Evolutionary conservation across 1,139 yeast genomes (phyloP), one percentile per base, ranked within the genome.

Genomic region (Debaryomycetaceae sp.): DNA sequence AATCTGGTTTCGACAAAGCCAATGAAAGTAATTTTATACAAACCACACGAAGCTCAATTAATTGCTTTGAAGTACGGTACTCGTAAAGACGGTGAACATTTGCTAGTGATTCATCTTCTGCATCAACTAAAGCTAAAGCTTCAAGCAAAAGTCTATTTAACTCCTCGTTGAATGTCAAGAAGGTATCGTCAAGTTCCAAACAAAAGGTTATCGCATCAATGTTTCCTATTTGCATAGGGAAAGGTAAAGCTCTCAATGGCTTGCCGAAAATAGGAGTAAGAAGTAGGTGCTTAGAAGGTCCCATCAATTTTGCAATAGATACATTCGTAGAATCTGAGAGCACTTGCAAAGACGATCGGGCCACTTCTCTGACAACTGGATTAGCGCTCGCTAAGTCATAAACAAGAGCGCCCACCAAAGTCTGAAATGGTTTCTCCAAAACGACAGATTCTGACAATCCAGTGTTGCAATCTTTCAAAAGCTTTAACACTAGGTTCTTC

Each of bases 201-300:
- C 98, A 92, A 59, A 83, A 94, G 0, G 95, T 83, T 11, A 94
- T 87, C 1, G 98, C 98, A 63, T 92, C 98, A 45, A 94, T 89
- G 59, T 92, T 91, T 28, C 98, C 98, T 42, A 94, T 92, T 65
- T 94, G 98, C 96, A 91, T 92, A 3, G 97, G 95, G 67, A 94
- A 92, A 0, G 99, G 98, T 46, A 94, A 72, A 0, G 98, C 98
- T 46, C 99, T 75, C 44, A 94, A 67, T 1, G 99, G 99, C 56
- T 94, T 94, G 5, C 96, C 96, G 67, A 92, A 94, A 33, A 94
- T 92, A 6, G 98, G 98, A 1, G 95, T 87, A 36, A 94, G 66
- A 34, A 94, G 69, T 35, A 91, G 78, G 34, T 80, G 84, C 51
- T 88, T 87, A 37, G 94, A 89, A 13, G 95, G 95, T 8, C 80